phyloP scores from a whole-genome alignment of 2,329 filamentous ascomycete species.

The Gnomoniopsis sp. region DNA sequence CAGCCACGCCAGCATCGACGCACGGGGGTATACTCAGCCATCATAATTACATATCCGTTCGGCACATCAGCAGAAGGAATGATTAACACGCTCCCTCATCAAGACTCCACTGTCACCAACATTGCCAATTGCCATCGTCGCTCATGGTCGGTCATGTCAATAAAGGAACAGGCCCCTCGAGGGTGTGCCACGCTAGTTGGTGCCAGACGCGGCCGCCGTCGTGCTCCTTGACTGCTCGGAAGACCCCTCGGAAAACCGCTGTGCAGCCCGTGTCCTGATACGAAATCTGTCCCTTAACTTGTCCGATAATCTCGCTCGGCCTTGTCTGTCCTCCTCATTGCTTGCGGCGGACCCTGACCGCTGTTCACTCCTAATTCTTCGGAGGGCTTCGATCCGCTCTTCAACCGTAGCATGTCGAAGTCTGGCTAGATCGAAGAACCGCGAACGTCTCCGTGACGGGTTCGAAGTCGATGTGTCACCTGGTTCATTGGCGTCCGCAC shows the following conservation, averaged over 20 bases:
- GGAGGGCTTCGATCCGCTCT: slow-evolving; percentile 59
- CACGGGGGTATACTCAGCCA: too few species aligned
- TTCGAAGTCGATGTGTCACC: slow-evolving; percentile 30
- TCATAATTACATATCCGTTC: too few species aligned
- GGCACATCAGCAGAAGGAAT: too few species aligned
- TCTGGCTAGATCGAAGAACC: slow-evolving; percentile 54
- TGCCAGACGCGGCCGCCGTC: not conserved
- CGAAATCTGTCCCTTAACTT: slow-evolving; percentile 52
- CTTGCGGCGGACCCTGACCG: slow-evolving; percentile 20
- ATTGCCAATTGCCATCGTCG: not conserved
- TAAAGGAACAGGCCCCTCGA: not conserved
- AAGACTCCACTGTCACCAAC: too few species aligned
- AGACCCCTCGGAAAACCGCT: too few species aligned
- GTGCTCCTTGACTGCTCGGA: slow-evolving; percentile 7
- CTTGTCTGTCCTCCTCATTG: slow-evolving; percentile 30
- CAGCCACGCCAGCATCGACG: too few species aligned
- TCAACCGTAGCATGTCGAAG: slow-evolving; percentile 57
- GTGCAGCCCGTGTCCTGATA: slow-evolving; percentile 42
- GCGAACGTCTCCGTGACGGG: slow-evolving; percentile 41
- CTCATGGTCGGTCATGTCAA: not conserved
- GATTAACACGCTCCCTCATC: too few species aligned
- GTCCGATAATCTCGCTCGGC: slow-evolving; percentile 43
- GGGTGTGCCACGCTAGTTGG: not conserved
- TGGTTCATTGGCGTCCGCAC: slow-evolving; percentile 33
- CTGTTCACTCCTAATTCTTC: slow-evolving; percentile 44